These are phyloP conservation scores for Moelleriella libera DNA, from an alignment of 2,329 filamentous ascomycete genomes.

Conservation along the genomic window DNA sequence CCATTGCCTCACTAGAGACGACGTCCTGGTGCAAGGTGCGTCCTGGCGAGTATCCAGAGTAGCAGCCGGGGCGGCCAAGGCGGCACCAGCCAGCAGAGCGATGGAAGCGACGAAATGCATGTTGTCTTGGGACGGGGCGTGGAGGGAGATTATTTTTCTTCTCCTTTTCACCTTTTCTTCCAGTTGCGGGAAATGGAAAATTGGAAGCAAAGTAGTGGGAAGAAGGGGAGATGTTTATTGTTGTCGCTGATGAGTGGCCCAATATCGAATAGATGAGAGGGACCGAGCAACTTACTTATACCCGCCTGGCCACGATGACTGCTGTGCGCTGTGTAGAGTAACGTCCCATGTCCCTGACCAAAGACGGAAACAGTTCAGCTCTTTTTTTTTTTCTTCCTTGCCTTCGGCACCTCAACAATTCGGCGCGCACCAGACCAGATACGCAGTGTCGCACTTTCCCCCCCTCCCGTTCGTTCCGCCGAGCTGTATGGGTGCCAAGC, in stretches of 20 bases:
- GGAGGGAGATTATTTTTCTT: too few species aligned
- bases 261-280: background rate
- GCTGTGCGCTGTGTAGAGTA: background rate
- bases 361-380: background rate
- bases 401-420: background rate
- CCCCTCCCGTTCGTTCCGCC: background rate
- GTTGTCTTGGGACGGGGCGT: background rate
- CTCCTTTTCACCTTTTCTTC: too few species aligned
- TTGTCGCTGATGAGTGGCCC: background rate
- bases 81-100: slow-evolving; percentile 11
- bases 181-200: background rate
- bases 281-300: background rate
- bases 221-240: background rate
- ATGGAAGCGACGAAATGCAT: slow-evolving; percentile 8
- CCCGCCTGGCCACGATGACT: background rate
- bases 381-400: background rate
- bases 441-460: background rate
- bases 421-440: background rate
- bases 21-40: slow-evolving; percentile 9
- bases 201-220: background rate
- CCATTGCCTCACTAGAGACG: slow-evolving; percentile 18
- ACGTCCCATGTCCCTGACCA: background rate
- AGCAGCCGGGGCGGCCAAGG: slow-evolving; percentile 10
- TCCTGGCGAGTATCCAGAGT: background rate
- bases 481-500: background rate